These are phyloP conservation scores for Hansenula lynferdii DNA, from an alignment of 1,139 yeast genomes.

Conservation along the genomic window DNA sequence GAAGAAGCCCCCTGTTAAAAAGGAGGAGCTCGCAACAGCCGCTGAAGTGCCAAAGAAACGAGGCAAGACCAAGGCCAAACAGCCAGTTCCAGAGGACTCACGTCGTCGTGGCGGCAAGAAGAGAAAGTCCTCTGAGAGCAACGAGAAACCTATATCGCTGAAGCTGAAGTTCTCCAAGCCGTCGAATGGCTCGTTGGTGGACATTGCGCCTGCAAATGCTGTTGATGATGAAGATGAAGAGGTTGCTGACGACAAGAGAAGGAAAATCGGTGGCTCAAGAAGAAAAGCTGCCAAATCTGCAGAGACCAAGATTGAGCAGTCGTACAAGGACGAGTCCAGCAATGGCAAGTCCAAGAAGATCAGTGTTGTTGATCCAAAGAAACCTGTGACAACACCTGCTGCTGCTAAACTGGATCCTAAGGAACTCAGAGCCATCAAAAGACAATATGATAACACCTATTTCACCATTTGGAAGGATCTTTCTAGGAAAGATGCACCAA, in stretches of 20 bases:
- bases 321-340: slow-evolving; percentile 8
- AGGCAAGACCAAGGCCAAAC: neutral
- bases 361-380: neutral
- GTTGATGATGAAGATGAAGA: neutral
- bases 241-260: slow-evolving; percentile 4
- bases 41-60: no score
- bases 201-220: slow-evolving; percentile 9
- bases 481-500: slow-evolving; percentile 90
- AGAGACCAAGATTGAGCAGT: slow-evolving; percentile 16
- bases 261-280: slow-evolving; percentile 6
- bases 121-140: neutral
- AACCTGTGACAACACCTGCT: neutral
- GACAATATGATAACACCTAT: slow-evolving; percentile 82
- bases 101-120: neutral
- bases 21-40: slow-evolving; percentile 4
- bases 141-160: slow-evolving; percentile 7
- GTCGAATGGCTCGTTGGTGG: slow-evolving; percentile 1
- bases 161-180: slow-evolving; percentile 12
- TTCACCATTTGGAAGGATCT: slow-evolving; percentile 95
- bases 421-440: slow-evolving; percentile 70
- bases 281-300: slow-evolving; percentile 20
- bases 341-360: neutral
- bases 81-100: neutral
- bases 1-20: no score
- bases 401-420: slow-evolving; percentile 23